phyloP scores from a whole-genome alignment of 495 filamentous ascomycete species.

The Tuber magnatum region DNA sequence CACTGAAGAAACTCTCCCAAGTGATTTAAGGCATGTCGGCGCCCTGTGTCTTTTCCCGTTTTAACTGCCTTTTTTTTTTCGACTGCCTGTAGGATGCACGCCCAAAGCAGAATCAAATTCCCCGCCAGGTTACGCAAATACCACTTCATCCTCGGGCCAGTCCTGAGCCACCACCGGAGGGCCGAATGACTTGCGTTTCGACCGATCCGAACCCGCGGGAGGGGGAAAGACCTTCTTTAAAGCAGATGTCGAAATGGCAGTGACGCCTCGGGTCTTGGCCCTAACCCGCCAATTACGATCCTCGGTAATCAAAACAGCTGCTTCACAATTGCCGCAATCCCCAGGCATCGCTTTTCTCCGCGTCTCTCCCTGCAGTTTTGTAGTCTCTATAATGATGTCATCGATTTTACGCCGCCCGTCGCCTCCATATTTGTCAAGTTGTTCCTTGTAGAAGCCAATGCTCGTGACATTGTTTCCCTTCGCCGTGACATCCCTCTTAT shows the following conservation, averaged over 20 bases:
- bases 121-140: constrained; percentile 14
- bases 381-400: constrained; percentile 39
- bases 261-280: constrained; percentile 33
- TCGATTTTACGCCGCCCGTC: constrained; percentile 35
- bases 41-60: constrained; percentile 10
- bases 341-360: constrained; percentile 25
- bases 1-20: background rate
- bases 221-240: constrained; percentile 21
- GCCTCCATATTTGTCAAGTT: constrained; percentile 25
- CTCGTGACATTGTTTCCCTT: constrained; percentile 35
- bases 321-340: constrained; percentile 28
- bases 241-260: constrained; percentile 30
- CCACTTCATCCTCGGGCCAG: constrained; percentile 26
- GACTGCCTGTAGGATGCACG: constrained; percentile 3
- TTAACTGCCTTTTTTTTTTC: constrained; percentile 20
- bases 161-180: constrained; percentile 13
- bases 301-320: constrained; percentile 38
- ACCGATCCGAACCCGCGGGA: constrained; percentile 5
- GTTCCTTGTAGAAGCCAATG: constrained; percentile 36
- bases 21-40: background rate
- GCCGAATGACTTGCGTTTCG: constrained; percentile 23
- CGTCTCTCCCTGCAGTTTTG: constrained; percentile 20
- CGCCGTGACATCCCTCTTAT: constrained; percentile 36
- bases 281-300: constrained; percentile 40
- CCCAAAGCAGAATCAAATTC: constrained; percentile 10